Evolutionary conservation across 805 yeast genomes (phyloP).

Genomic region (Torulaspora quercuum): DNA sequence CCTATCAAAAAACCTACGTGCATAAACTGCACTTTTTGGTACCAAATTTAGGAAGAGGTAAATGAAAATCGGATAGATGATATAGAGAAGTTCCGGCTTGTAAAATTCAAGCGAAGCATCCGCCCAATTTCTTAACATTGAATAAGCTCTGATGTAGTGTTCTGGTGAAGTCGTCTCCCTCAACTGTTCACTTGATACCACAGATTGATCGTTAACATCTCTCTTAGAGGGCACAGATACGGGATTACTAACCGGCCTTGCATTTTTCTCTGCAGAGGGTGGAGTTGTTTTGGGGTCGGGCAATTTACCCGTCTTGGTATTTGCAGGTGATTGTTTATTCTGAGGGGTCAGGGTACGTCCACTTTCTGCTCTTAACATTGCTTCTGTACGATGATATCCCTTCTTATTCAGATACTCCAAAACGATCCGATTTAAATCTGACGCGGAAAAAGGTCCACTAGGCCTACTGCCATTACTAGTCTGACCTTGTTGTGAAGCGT

Average conservation of each 20-base stretch:
- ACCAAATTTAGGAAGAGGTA: slow-evolving; percentile 82
- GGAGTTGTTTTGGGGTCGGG: slow-evolving; percentile 34
- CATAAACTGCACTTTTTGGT: slow-evolving; percentile 56
- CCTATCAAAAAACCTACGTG: slow-evolving; percentile 71
- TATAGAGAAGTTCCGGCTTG: slow-evolving; percentile 77
- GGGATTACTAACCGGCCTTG: slow-evolving; percentile 36
- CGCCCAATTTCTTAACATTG: slow-evolving; percentile 80
- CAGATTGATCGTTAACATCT: slow-evolving; percentile 29
- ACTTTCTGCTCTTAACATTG: slow-evolving; percentile 85
- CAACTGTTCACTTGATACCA: slow-evolving; percentile 25
- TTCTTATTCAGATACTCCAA: slow-evolving; percentile 88
- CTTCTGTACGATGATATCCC: slow-evolving; percentile 92
- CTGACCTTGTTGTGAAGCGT: slow-evolving; percentile 8
- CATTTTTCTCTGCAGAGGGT: slow-evolving; percentile 30
- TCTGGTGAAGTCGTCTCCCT: slow-evolving; percentile 47
- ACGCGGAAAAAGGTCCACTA: slow-evolving; percentile 53
- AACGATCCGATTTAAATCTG: slow-evolving; percentile 87
- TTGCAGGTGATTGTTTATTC: slow-evolving; percentile 46
- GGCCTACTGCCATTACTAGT: slow-evolving; percentile 20
- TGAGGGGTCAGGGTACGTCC: slow-evolving; percentile 55
- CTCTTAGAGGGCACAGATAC: slow-evolving; percentile 28
- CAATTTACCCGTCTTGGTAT: slow-evolving; percentile 42
- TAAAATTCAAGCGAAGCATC: slow-evolving; percentile 88
- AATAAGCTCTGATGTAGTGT: slow-evolving; percentile 73
- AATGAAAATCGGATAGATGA: slow-evolving; percentile 88